Evolutionary conservation across 768 basidiomycete genomes (phyloP).

Genomic region (Hygrophorus pudorinus): DNA sequence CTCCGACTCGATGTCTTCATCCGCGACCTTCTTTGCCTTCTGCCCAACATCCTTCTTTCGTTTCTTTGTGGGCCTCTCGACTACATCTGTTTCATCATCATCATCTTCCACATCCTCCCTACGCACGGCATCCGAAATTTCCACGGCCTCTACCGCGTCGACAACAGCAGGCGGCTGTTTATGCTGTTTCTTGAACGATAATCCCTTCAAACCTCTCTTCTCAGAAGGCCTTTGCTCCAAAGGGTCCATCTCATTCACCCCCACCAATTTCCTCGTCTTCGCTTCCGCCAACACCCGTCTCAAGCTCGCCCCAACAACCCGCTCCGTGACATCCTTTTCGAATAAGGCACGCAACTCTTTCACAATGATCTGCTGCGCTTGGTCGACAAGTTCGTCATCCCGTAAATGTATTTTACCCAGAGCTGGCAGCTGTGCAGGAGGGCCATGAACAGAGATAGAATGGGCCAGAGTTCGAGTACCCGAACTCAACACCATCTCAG

Average conservation of each 20-base stretch:
- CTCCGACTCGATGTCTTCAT: slow-evolving; percentile 50
- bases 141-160: slow-evolving; percentile 26
- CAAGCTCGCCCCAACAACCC: slow-evolving; percentile 45
- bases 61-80: slow-evolving; percentile 47
- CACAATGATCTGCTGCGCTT: slow-evolving; percentile 46
- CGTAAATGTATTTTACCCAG: slow-evolving; percentile 40
- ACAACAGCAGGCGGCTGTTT: slow-evolving; percentile 14
- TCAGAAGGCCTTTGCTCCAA: slow-evolving; percentile 18
- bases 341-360: slow-evolving; percentile 45
- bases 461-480: slow-evolving; percentile 44
- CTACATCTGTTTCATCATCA: slow-evolving; percentile 24
- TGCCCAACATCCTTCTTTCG: slow-evolving; percentile 37
- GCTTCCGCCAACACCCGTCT: slow-evolving; percentile 43
- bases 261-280: slow-evolving; percentile 27
- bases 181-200: slow-evolving; percentile 40
- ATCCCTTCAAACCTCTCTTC: slow-evolving; percentile 33
- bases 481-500: slow-evolving; percentile 51
- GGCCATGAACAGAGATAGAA: slow-evolving; percentile 39
- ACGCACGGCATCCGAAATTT: slow-evolving; percentile 24
- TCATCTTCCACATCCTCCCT: slow-evolving; percentile 30
- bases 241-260: slow-evolving; percentile 6
- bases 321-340: slow-evolving; percentile 58
- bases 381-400: slow-evolving; percentile 40
- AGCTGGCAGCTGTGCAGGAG: slow-evolving; percentile 25
- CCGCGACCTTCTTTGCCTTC: slow-evolving; percentile 27